A percentile compares a stretch with the other conserved stretches of the same genome.
Conservation (phyloP, 2,329 filamentous ascomycete species). For the Pseudonectria buxi region DNA sequence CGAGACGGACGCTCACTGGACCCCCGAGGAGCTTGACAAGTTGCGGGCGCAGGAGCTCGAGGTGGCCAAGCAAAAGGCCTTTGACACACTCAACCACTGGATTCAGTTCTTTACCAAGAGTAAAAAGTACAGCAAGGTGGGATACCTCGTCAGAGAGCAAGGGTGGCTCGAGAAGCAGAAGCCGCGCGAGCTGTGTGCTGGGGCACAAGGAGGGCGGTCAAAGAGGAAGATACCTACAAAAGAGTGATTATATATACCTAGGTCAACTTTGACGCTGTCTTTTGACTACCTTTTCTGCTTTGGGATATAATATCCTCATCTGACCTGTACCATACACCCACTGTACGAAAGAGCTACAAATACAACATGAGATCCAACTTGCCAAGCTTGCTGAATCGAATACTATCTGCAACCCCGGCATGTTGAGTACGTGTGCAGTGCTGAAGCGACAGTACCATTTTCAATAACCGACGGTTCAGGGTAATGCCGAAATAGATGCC, state of each 20-base stretch:
- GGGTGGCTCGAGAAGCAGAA: constrained; percentile 57
- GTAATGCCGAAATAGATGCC: too few relatives aligned
- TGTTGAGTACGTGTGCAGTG: too few relatives aligned
- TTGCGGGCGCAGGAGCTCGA: constrained; percentile 57
- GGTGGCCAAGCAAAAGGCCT: constrained; percentile 57
- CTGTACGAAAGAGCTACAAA: too few relatives aligned
- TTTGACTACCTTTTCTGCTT: too few relatives aligned
- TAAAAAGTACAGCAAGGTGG: constrained; percentile 75
- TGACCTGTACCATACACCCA: too few relatives aligned
- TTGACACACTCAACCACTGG: constrained; percentile 71
- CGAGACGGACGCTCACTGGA: constrained; percentile 53
- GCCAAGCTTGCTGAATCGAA: too few relatives aligned
- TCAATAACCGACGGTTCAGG: too few relatives aligned
- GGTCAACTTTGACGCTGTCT: too few relatives aligned
- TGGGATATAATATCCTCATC: too few relatives aligned
- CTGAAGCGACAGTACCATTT: too few relatives aligned
- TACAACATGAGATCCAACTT: too few relatives aligned
- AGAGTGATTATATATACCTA: neutral
- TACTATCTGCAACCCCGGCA: too few relatives aligned
- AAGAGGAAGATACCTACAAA: constrained; percentile 37
- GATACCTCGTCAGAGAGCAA: constrained; percentile 58
- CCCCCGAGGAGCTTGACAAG: constrained; percentile 44
- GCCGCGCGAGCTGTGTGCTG: constrained; percentile 60
- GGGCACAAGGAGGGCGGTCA: constrained; percentile 53
- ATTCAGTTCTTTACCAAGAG: constrained; percentile 72